Evolutionary conservation across 768 basidiomycete species (phyloP), one percentile per base, ranked within the genome.

Genomic region (Cubamyces sp.): DNA sequence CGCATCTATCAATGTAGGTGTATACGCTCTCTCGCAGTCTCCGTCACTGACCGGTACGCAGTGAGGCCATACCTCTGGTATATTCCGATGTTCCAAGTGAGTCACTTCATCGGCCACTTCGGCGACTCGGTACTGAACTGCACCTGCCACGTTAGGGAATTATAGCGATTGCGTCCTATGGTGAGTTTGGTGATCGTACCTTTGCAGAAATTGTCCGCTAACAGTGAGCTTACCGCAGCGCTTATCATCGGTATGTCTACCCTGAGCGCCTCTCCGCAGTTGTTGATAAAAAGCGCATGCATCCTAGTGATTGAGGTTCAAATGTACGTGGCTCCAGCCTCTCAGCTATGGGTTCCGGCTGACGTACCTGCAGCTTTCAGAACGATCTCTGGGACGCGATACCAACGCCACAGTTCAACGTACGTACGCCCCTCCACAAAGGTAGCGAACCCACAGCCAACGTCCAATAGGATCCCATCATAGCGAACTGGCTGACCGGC

Each of bases 401-500:
- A 15, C 34, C 18, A 39, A 15, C 34, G 3, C 3, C 30, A 3
- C 15, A 26, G 8, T 37, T 57, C 37, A 49, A 51, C 30, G 48
- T 59, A 16, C 6, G 57, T 45, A 3, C 16, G 16, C 18, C 16
- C 1, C 6, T 9, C n/a, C n/a, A n/a, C n/a, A n/a, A n/a, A n/a
- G 8, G 7, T 19, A 14, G 19, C 14, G 25, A 34, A 14, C 25
- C 25, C 19, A 16, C n/a, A 18, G n/a, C 11, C 18, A 37, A 18
- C 18, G 19, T 34, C 2, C 15, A 5, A 16, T 15, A 57, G 47
- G 37, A 40, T 45, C 49, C 57, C 14, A 40, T 42, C 28, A 41
- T 59, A n/a, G 57, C 49, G 3, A 59, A 59, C 41, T 59, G 57
- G 57, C n/a, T 45, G 15, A 23, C 42, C 4, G 49, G 57, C 14